A percentile compares a stretch with the other conserved stretches of the same genome.
Conservation (phyloP, 495 filamentous ascomycete genomes). For the Aspergillus kassunensis region DNA sequence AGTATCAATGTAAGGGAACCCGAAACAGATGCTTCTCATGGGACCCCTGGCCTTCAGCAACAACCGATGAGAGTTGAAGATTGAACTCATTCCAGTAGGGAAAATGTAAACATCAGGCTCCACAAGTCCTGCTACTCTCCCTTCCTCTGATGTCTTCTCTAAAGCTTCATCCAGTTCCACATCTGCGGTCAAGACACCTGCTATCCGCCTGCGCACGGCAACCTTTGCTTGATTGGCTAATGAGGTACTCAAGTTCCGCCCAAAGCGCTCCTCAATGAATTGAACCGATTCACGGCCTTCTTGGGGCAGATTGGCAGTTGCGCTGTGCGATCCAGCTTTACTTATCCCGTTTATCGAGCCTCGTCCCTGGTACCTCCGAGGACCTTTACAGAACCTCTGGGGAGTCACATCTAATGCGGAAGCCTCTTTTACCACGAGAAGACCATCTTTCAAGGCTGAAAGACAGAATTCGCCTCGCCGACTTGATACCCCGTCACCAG, state of each 20-base stretch:
- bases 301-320: slow-evolving; percentile 20
- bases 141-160: slow-evolving; percentile 36
- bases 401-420: slow-evolving; percentile 23
- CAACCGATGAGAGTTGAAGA: slow-evolving; percentile 79
- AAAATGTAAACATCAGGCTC: slow-evolving; percentile 89
- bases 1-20: slow-evolving; percentile 94
- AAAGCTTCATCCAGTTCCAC: slow-evolving; percentile 65
- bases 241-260: slow-evolving; percentile 77
- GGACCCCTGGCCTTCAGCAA: slow-evolving; percentile 53
- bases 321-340: slow-evolving; percentile 6
- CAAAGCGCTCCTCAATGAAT: slow-evolving; percentile 94
- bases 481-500: slow-evolving; percentile 91
- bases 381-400: slow-evolving; percentile 57
- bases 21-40: slow-evolving; percentile 40
- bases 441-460: slow-evolving; percentile 63
- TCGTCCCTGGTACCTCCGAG: slow-evolving; percentile 65
- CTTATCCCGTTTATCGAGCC: slow-evolving; percentile 37
- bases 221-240: slow-evolving; percentile 77
- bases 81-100: slow-evolving; percentile 89
- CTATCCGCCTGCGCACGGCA: slow-evolving; percentile 82
- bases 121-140: slow-evolving; percentile 64
- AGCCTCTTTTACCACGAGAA: slow-evolving; percentile 51
- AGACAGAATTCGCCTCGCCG: slow-evolving; percentile 88
- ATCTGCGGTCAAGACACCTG: slow-evolving; percentile 75
- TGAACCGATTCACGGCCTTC: slow-evolving; percentile 65